Percentiles rank a stretch among this genome's conserved stretches.
Conservation (phyloP, 2,329 filamentous ascomycete species). For the Cadophora sp. region DNA sequence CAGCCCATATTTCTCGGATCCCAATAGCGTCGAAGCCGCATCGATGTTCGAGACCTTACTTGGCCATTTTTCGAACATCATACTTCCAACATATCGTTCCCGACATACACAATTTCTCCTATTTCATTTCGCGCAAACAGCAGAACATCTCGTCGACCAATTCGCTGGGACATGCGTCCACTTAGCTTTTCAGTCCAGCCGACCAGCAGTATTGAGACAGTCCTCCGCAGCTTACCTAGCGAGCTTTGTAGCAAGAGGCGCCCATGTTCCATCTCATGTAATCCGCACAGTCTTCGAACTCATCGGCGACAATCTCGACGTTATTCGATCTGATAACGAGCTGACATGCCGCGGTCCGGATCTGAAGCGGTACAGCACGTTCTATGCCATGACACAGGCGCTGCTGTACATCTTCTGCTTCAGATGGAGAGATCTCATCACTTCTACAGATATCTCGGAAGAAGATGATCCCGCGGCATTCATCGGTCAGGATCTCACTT, state of each 20-base stretch:
- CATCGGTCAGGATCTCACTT: conserved; percentile 75
- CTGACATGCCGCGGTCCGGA: conserved; percentile 82
- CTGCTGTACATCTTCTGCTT: conserved; percentile 88
- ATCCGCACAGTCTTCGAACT: conserved; percentile 85
- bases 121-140: conserved; percentile 91
- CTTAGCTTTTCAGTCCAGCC: conserved; percentile 67
- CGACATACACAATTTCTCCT: conserved; percentile 94
- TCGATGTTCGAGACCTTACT: conserved; percentile 81
- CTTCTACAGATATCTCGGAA: conserved; percentile 62
- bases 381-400: conserved; percentile 74
- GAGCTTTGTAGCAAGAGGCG: conserved; percentile 91
- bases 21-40: conserved; percentile 71
- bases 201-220: conserved; percentile 77
- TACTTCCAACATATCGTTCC: conserved; percentile 89
- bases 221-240: conserved; percentile 91
- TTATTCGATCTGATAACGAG: conserved; percentile 76
- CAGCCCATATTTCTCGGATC: conserved; percentile 72
- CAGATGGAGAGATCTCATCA: conserved; percentile 89
- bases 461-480: conserved; percentile 66
- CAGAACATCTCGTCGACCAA: conserved; percentile 77
- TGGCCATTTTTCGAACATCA: conserved; percentile 84
- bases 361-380: conserved; percentile 69
- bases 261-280: conserved; percentile 75
- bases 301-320: conserved; percentile 78
- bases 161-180: conserved; percentile 82